Conservation (phyloP, 768 basidiomycete genomes). For the Hericium coralloides region DNA sequence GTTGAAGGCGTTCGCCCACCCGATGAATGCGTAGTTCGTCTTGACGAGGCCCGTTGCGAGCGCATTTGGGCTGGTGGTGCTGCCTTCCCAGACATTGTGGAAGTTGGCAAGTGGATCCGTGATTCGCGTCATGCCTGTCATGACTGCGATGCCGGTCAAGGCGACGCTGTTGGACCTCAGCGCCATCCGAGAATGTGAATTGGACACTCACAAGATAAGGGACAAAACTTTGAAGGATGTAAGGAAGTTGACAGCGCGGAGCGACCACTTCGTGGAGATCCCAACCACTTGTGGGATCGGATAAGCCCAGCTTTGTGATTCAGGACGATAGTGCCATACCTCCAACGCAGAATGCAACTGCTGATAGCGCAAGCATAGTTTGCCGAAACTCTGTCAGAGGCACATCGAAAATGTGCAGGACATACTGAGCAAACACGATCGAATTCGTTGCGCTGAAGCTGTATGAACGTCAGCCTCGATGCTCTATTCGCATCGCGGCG, state of each 20-base stretch:
- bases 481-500: background rate
- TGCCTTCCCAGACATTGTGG: constrained; percentile 19
- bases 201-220: constrained; percentile 11
- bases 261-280: constrained; percentile 21
- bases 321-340: constrained; percentile 1
- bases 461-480: background rate
- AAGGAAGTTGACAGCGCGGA: constrained; percentile 18
- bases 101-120: constrained; percentile 24
- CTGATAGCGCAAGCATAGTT: constrained; percentile 16
- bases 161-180: constrained; percentile 16
- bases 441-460: constrained; percentile 17
- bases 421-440: constrained; percentile 21
- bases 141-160: constrained; percentile 17
- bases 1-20: constrained; percentile 36
- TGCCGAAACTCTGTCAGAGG: constrained; percentile 15
- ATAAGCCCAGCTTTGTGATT: background rate
- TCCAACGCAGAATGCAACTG: constrained; percentile 16
- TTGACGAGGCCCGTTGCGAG: constrained; percentile 22
- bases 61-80: constrained; percentile 17
- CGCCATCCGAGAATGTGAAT: background rate
- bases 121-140: constrained; percentile 21
- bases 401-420: constrained; percentile 12
- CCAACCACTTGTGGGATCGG: constrained; percentile 14
- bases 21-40: constrained; percentile 20
- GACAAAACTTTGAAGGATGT: constrained; percentile 19